A percentile compares a stretch with the other conserved stretches of the same genome.
Evolutionary conservation across 371 early-diverging fungal species (phyloP).

Genomic region (Mortierella sp.): DNA sequence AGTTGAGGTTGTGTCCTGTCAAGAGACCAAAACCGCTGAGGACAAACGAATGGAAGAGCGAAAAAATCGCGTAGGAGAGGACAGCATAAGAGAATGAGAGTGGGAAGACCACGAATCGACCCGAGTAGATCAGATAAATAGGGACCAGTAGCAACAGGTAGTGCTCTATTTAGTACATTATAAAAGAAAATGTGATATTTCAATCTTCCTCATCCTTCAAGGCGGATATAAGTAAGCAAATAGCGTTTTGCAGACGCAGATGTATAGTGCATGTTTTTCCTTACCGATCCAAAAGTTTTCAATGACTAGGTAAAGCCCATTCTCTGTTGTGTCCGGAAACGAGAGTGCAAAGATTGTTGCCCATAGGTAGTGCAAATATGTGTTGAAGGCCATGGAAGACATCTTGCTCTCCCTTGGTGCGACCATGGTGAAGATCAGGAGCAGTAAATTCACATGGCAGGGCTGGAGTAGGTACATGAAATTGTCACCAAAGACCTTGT

Average conservation of each 20-base stretch:
- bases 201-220: no score
- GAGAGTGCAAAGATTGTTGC: conserved; percentile 65
- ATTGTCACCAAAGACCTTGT: conserved; percentile 51
- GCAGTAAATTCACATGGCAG: conserved; percentile 69
- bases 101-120: conserved; percentile 67
- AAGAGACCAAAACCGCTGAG: conserved; percentile 50
- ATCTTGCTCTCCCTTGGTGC: conserved; percentile 58
- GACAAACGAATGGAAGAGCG: conserved; percentile 67
- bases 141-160: conserved; percentile 67
- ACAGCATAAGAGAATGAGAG: conserved; percentile 63
- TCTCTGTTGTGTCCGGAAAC: conserved; percentile 70
- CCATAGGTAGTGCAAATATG: conserved; percentile 72
- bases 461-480: conserved; percentile 68
- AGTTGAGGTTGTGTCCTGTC: conserved; percentile 72
- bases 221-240: no score
- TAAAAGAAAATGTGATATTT: neutral
- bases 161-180: conserved; percentile 60
- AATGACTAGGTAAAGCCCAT: conserved; percentile 63
- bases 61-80: conserved; percentile 66
- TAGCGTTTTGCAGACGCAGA: no score
- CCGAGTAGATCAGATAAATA: conserved; percentile 66
- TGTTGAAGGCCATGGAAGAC: conserved; percentile 65
- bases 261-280: conserved; percentile 3
- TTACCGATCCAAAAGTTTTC: conserved; percentile 77
- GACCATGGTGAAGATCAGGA: conserved; percentile 63